Conservation (phyloP, 225 moss, liverwort and hornwort genomes). For the Physcomitrellopsis africana region DNA sequence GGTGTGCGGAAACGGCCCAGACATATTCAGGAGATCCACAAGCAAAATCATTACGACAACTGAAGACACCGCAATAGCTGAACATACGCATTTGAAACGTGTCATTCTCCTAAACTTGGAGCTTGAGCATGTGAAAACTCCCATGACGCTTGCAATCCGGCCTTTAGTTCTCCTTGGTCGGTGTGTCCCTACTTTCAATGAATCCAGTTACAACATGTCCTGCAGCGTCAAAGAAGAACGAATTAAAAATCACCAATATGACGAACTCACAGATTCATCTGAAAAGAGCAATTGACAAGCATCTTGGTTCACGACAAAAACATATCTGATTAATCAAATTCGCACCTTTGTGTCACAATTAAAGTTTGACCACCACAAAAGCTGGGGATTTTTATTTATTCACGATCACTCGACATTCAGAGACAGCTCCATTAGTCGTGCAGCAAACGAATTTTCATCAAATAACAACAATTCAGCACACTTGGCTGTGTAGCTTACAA, state of each 20-base stretch:
- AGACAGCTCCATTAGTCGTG: not conserved
- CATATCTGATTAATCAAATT: not conserved
- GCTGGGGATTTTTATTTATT: not conserved
- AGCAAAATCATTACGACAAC: slow-evolving; percentile 42
- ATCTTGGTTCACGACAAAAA: not conserved
- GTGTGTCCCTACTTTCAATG: not conserved
- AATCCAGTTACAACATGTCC: not conserved
- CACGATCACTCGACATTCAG: not conserved
- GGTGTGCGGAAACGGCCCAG: slow-evolving; percentile 34
- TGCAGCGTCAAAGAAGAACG: too few relatives aligned
- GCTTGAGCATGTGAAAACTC: slow-evolving; percentile 28
- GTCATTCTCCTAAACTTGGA: slow-evolving; percentile 34
- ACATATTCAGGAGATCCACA: slow-evolving; percentile 43
- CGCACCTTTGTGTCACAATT: not conserved
- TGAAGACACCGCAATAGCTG: slow-evolving; percentile 35
- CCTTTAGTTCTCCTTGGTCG: not conserved
- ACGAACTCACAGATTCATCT: not conserved
- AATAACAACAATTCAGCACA: not conserved
- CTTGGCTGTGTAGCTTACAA: too few relatives aligned
- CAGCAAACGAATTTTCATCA: not conserved
- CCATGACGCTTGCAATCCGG: slow-evolving; percentile 32
- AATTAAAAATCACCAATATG: too few relatives aligned
- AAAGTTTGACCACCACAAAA: not conserved
- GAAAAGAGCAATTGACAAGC: not conserved
- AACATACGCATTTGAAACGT: slow-evolving; percentile 44